A percentile compares a stretch with the other conserved stretches of the same genome.
These are phyloP conservation scores for Geranium brycei DNA, from an alignment of 345 rosid species.

Conservation along the genomic window DNA sequence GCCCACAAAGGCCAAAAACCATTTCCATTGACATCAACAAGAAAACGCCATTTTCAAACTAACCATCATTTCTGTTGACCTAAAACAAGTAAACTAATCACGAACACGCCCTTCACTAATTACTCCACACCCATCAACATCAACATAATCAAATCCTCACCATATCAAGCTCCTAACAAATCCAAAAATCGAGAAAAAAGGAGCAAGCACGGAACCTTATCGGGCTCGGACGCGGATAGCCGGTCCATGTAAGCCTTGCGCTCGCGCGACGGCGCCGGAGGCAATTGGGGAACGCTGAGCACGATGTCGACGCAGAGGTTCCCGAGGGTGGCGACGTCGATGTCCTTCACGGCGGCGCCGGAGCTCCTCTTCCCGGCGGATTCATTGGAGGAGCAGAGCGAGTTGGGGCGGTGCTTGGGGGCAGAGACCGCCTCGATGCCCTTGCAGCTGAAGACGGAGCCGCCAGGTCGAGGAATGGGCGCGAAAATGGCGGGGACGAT, in stretches of 20 bases:
- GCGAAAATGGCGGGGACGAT: not conserved
- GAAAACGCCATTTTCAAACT: not conserved
- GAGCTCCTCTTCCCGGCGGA: not conserved
- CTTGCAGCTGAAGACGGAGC: conserved; percentile 18
- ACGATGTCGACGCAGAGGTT: conserved; percentile 93
- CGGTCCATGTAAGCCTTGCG: conserved; percentile 61
- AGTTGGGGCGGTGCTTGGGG: conserved; percentile 13
- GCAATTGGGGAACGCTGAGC: conserved; percentile 66
- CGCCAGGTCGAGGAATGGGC: not conserved
- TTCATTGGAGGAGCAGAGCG: conserved; percentile 10
- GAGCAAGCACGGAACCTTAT: conserved; percentile 39
- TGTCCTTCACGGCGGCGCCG: conserved; percentile 23
- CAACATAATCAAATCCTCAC: not conserved
- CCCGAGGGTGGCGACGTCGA: conserved; percentile 77
- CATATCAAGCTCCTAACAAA: not conserved
- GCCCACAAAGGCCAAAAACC: no score
- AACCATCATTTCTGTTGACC: not conserved
- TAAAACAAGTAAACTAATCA: not conserved
- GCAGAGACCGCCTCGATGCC: conserved; percentile 24
- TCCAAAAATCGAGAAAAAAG: not conserved
- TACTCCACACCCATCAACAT: not conserved
- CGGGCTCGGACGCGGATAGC: conserved; percentile 65
- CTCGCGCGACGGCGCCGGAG: conserved; percentile 42
- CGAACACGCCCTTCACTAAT: not conserved
- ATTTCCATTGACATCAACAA: not conserved